Percentiles rank a stretch among this genome's conserved stretches.
Evolutionary conservation across 2,329 filamentous ascomycete species (phyloP).

Genomic region (Lizonia empirigonia): DNA sequence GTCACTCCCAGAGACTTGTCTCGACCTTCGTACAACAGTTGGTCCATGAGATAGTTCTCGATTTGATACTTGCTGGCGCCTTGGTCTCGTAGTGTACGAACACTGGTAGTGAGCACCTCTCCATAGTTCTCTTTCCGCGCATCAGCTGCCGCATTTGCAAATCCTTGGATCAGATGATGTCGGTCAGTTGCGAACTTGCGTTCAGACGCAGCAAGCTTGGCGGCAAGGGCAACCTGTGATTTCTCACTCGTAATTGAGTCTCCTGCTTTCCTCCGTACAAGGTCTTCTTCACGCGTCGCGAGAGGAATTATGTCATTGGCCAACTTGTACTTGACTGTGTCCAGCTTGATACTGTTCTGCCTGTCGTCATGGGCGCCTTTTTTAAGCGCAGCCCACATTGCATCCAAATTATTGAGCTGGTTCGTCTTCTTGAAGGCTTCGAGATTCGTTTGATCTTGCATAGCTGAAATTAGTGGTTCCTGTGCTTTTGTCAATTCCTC

Average conservation of each 20-base stretch:
- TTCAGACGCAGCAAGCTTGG: background rate
- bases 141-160: background rate
- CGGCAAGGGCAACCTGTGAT: background rate
- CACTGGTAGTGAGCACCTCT: background rate
- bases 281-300: background rate
- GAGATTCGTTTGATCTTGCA: background rate
- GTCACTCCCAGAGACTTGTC: background rate
- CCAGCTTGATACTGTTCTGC: background rate
- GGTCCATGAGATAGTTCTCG: background rate
- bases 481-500: background rate
- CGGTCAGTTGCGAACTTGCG: background rate
- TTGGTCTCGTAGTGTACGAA: background rate
- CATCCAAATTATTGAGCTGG: background rate
- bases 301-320: background rate
- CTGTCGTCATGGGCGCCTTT: no score
- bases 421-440: background rate
- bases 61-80: background rate
- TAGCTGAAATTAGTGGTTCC: background rate
- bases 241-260: no score
- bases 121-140: background rate
- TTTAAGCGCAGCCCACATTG: background rate
- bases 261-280: background rate
- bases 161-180: background rate
- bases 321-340: background rate
- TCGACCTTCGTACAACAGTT: background rate